phyloP scores from a whole-genome alignment of 352 stramenopile species.

The Pilasporangium apinafurcum region DNA sequence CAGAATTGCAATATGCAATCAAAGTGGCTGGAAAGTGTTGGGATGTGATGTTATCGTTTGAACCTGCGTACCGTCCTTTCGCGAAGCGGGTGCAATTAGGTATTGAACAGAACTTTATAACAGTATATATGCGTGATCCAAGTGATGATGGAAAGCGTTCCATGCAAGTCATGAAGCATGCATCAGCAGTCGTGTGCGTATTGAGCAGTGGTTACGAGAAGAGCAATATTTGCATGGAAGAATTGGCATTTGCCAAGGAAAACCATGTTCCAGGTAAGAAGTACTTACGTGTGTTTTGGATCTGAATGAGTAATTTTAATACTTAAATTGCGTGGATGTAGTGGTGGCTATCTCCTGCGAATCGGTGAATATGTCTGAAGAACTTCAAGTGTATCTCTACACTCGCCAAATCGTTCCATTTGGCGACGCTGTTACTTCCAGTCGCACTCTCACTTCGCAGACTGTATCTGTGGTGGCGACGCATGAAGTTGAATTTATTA shows the following conservation, averaged over 20 bases:
- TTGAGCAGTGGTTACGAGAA: conserved; percentile 62
- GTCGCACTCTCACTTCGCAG: conserved; percentile 18
- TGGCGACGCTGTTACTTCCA: conserved; percentile 39
- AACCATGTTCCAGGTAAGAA: conserved; percentile 35
- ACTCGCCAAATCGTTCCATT: conserved; percentile 80
- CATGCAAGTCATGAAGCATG: conserved; percentile 49
- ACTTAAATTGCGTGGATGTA: too few relatives aligned
- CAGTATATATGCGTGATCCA: conserved; percentile 57
- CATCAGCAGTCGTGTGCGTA: conserved; percentile 65
- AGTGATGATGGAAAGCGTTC: conserved; percentile 34
- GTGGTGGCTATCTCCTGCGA: conserved; percentile 74
- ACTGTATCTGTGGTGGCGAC: conserved; percentile 11
- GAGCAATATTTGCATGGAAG: conserved; percentile 66
- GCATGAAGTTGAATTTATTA: conserved; percentile 31
- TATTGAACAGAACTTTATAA: conserved; percentile 74
- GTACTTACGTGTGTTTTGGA: conserved; percentile 1
- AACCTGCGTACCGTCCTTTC: conserved; percentile 52
- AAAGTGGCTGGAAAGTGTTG: conserved; percentile 61
- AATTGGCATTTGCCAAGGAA: conserved; percentile 69
- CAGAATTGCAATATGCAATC: conserved; percentile 68
- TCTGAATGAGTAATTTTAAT: conserved; percentile 1
- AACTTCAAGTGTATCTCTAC: conserved; percentile 73
- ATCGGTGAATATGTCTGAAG: conserved; percentile 46
- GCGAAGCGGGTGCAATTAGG: conserved; percentile 49
- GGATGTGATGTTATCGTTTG: conserved; percentile 79